phyloP scores from a whole-genome alignment of 2,329 filamentous ascomycete genomes.

The Neurospora sp. region DNA sequence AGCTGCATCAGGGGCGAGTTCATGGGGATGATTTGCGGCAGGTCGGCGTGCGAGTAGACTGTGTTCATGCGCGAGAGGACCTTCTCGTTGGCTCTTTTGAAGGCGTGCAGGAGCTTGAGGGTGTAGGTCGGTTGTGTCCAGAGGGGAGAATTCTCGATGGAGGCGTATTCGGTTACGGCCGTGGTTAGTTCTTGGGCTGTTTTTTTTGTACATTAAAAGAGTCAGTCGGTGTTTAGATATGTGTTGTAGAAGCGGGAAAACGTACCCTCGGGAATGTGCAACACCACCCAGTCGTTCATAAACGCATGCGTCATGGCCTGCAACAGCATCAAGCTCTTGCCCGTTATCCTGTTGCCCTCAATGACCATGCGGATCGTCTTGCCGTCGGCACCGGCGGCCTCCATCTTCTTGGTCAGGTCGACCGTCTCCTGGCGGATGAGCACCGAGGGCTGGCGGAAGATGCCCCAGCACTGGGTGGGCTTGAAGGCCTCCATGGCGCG shows the following conservation, averaged over 20 bases:
- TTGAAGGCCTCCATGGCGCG: slow-evolving; percentile 86
- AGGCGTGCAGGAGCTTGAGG: slow-evolving; percentile 62
- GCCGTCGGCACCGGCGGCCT: slow-evolving; percentile 42
- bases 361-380: slow-evolving; percentile 56
- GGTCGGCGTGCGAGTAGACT: slow-evolving; percentile 32
- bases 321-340: slow-evolving; percentile 79
- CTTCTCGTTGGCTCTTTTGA: slow-evolving; percentile 60
- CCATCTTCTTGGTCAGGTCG: slow-evolving; percentile 56
- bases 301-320: slow-evolving; percentile 78
- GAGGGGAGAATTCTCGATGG: slow-evolving; percentile 49
- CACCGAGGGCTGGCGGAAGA: slow-evolving; percentile 75
- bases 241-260: background rate
- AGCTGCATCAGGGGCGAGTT: slow-evolving; percentile 59
- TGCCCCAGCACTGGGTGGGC: slow-evolving; percentile 73
- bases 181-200: slow-evolving; percentile 72
- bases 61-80: slow-evolving; percentile 48
- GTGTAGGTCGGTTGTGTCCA: slow-evolving; percentile 77
- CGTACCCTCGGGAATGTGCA: slow-evolving; percentile 82
- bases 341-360: slow-evolving; percentile 62
- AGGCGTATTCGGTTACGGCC: slow-evolving; percentile 71
- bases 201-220: too few species aligned
- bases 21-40: slow-evolving; percentile 42
- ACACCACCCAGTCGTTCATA: slow-evolving; percentile 76
- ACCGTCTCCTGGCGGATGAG: slow-evolving; percentile 73
- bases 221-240: too few species aligned